Evolutionary conservation across 2,329 filamentous ascomycete species (phyloP).

Genomic region (Ceratocystis harringtonii): DNA sequence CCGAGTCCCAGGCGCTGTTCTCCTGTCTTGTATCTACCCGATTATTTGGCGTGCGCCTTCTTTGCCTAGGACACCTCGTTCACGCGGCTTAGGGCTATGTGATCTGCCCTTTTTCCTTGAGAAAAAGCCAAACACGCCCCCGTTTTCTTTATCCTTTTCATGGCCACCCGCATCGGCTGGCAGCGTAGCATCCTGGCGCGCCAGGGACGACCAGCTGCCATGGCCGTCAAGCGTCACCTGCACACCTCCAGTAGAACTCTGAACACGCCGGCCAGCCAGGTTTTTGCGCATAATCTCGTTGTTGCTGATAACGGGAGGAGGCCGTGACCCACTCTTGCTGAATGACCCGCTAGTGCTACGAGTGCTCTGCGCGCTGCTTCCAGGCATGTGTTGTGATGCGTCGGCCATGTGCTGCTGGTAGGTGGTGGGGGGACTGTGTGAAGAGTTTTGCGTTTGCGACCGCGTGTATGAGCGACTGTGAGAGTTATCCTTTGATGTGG

Average conservation of each 20-base stretch:
- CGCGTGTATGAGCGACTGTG: conserved; percentile 18
- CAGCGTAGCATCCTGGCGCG: conserved; percentile 65
- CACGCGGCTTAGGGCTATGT: conserved; percentile 84
- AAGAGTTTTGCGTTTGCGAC: neutral
- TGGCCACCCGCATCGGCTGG: conserved; percentile 47
- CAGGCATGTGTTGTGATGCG: conserved; percentile 8
- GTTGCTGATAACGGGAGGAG: conserved; percentile 1
- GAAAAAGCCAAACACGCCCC: conserved; percentile 81
- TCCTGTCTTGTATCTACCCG: conserved; percentile 30
- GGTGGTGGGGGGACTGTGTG: neutral
- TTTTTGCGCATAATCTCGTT: conserved; percentile 13
- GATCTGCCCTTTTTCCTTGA: conserved; percentile 79
- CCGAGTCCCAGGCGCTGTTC: neutral
- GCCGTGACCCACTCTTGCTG: conserved; percentile 1
- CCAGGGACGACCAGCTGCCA: conserved; percentile 82
- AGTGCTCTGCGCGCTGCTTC: conserved; percentile 13
- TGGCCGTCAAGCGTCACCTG: conserved; percentile 82
- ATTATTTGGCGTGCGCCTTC: conserved; percentile 79
- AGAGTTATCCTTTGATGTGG: conserved; percentile 21
- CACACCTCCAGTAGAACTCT: conserved; percentile 67
- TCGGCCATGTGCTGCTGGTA: conserved; percentile 6
- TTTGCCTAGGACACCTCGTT: conserved; percentile 85
- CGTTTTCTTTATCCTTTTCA: conserved; percentile 41
- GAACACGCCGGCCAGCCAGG: conserved; percentile 41
- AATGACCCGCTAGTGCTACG: conserved; percentile 14